Evolutionary conservation across 2,329 filamentous ascomycete genomes (phyloP).

Genomic region (Xylaria polymorpha): DNA sequence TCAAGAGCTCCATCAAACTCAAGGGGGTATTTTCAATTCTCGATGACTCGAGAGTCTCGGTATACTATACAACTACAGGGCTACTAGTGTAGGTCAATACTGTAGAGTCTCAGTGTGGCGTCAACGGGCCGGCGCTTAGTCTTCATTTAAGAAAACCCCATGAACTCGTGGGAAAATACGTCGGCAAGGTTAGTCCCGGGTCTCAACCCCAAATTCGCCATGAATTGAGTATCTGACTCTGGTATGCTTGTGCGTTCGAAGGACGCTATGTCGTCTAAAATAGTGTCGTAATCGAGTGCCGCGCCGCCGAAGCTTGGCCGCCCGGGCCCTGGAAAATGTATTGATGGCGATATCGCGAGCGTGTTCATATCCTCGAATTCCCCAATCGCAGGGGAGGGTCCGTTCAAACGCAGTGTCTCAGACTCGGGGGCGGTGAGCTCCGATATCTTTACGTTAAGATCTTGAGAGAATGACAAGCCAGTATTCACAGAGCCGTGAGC

Average conservation of each 20-base stretch:
- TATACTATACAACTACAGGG: conserved; percentile 1
- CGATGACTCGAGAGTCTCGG: not conserved
- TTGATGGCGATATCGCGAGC: conserved; percentile 14
- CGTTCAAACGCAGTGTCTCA: conserved; percentile 15
- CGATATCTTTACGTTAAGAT: conserved; percentile 13
- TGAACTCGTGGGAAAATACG: conserved; percentile 44
- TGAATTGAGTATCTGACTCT: conserved; percentile 70
- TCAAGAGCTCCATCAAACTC: not conserved
- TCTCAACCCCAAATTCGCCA: conserved; percentile 74
- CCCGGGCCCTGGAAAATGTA: conserved; percentile 30
- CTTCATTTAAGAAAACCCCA: conserved; percentile 36
- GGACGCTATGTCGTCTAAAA: conserved; percentile 64
- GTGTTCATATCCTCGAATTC: conserved; percentile 23
- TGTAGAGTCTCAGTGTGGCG: not conserved
- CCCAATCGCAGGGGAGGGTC: not conserved
- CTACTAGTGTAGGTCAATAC: not conserved
- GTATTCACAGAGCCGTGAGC: conserved; percentile 14
- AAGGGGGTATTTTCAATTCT: not conserved
- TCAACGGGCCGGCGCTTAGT: not conserved
- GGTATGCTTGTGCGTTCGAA: conserved; percentile 62
- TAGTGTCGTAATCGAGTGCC: conserved; percentile 61
- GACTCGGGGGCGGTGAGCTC: conserved; percentile 16
- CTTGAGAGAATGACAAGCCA: conserved; percentile 14
- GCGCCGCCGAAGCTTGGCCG: conserved; percentile 43
- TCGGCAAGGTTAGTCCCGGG: conserved; percentile 70